Evolutionary conservation across 2,329 filamentous ascomycete species (phyloP), one percentile per base, ranked within the genome.

Genomic region (Domatiomyces globalis): DNA sequence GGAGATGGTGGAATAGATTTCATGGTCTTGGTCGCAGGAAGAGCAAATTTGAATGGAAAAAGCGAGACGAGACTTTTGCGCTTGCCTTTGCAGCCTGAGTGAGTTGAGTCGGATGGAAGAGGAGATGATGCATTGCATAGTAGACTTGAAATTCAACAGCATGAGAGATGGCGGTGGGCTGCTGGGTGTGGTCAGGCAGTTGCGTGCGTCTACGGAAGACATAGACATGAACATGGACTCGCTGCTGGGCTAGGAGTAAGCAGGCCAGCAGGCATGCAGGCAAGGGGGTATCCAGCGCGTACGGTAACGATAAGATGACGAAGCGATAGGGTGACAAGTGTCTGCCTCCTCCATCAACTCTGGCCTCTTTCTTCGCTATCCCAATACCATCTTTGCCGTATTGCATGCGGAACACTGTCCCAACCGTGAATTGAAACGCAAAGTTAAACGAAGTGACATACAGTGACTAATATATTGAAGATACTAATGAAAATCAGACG

Each of bases 1-100:
- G 5, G 50, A 46, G 19, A 45, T 47, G 5, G 46, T 33, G 20
- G 29, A 52, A 25, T 49, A 43, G 36, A 49, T 46, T 5, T 22
- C 8, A n/a, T 39, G 42, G 18, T 52, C 50, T 36, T 52, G 25
- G 20, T 36, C 46, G 42, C 46, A 33, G 17, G 49, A n/a, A 43
- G 49, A 52, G 42, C 46, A 43, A 22, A 52, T 52, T 39, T 39
- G 15, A 39, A 39, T 39, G 33, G 10, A 39, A 2, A 39, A 15
- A 15, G 33, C 8, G 12, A 39, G 15, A 15, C 10, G 15, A 1
- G 33, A 2, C 33, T 10, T 39, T 39, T 15, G 12, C 33, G 10
- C 33, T 39, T 33, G 29, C 29, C 4, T 39, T 39, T 15, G 1
- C 33, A 39, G 33, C 33, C 33, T 39, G 29, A 12, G 29, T 33